These are phyloP conservation scores for Colletotrichum orchidophilum DNA, from an alignment of 2,329 filamentous ascomycete genomes.

Conservation along the genomic window DNA sequence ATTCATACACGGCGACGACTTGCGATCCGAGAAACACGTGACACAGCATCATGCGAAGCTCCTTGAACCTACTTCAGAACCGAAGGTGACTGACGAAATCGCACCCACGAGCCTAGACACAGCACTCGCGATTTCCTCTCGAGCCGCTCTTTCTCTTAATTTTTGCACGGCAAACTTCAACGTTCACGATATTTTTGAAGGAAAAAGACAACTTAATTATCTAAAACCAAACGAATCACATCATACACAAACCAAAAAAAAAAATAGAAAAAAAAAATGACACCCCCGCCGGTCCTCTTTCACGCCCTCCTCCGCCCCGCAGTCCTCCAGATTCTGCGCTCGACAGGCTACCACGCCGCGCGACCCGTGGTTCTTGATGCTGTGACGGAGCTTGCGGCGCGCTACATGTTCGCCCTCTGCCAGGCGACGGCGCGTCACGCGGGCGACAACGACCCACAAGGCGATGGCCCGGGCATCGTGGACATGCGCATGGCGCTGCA, in stretches of 20 bases:
- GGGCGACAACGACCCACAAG: conserved; percentile 71
- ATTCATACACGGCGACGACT: neutral
- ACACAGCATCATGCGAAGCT: conserved; percentile 31
- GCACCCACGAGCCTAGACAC: conserved; percentile 23
- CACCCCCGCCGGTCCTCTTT: conserved; percentile 58
- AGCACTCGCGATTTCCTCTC: conserved; percentile 32
- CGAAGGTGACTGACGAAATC: conserved; percentile 33
- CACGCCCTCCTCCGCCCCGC: conserved; percentile 86
- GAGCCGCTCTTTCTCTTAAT: neutral
- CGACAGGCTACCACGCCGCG: conserved; percentile 87
- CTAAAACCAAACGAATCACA: too few relatives aligned
- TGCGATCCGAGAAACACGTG: conserved; percentile 6
- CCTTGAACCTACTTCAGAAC: conserved; percentile 4
- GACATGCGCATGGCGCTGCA: conserved; percentile 89
- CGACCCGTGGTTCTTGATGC: conserved; percentile 85
- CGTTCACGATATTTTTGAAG: neutral
- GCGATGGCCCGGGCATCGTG: conserved; percentile 69
- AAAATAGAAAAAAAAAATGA: conserved; percentile 45
- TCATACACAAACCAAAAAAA: neutral
- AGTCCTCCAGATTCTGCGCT: conserved; percentile 90
- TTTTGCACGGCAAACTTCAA: too few relatives aligned
- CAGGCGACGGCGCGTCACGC: conserved; percentile 78
- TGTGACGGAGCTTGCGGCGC: conserved; percentile 84
- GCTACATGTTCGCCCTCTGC: conserved; percentile 81
- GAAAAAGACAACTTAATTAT: too few relatives aligned